A percentile compares a stretch with the other conserved stretches of the same genome.
These are phyloP conservation scores for Fusarium concolor DNA, from an alignment of 2,329 filamentous ascomycete genomes.

Conservation along the genomic window DNA sequence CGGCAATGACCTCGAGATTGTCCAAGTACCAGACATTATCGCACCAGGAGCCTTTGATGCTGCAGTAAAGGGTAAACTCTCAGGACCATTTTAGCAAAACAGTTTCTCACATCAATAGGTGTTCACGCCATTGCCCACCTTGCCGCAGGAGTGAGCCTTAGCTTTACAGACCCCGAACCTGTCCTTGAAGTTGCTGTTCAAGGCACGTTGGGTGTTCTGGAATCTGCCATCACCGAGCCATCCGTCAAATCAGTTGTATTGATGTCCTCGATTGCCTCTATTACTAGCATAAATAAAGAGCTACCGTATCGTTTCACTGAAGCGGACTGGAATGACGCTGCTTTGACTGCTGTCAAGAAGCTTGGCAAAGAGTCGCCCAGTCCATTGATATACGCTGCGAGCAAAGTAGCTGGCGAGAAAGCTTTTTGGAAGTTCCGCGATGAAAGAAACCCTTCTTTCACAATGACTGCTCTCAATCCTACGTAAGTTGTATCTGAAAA, in stretches of 20 bases:
- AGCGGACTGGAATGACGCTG: conserved; percentile 40
- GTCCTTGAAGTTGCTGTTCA: conserved; percentile 36
- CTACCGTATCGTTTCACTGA: conserved; percentile 37
- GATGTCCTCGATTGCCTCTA: conserved; percentile 44
- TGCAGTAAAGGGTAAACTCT: conserved; percentile 47
- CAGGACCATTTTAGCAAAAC: not conserved
- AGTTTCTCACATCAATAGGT: conserved; percentile 17
- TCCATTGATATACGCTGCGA: conserved; percentile 39
- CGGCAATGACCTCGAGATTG: conserved; percentile 37
- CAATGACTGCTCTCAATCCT: conserved; percentile 43
- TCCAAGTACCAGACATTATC: conserved; percentile 52
- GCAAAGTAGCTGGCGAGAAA: conserved; percentile 39
- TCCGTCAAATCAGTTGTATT: conserved; percentile 42
- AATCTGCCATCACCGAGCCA: conserved; percentile 37
- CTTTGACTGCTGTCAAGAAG: conserved; percentile 29
- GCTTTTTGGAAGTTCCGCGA: conserved; percentile 43
- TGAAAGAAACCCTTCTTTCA: conserved; percentile 35
- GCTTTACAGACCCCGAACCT: conserved; percentile 39
- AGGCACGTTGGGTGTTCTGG: conserved; percentile 35
- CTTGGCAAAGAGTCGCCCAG: conserved; percentile 37
- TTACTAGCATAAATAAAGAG: conserved; percentile 2
- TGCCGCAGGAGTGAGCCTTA: conserved; percentile 35
- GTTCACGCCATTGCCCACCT: conserved; percentile 42
- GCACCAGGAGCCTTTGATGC: conserved; percentile 50
- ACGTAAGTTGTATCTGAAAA: conserved; percentile 17